Evolutionary conservation across 768 basidiomycete species (phyloP), one percentile per base, ranked within the genome.

Genomic region (Hygrocybe coccinea): DNA sequence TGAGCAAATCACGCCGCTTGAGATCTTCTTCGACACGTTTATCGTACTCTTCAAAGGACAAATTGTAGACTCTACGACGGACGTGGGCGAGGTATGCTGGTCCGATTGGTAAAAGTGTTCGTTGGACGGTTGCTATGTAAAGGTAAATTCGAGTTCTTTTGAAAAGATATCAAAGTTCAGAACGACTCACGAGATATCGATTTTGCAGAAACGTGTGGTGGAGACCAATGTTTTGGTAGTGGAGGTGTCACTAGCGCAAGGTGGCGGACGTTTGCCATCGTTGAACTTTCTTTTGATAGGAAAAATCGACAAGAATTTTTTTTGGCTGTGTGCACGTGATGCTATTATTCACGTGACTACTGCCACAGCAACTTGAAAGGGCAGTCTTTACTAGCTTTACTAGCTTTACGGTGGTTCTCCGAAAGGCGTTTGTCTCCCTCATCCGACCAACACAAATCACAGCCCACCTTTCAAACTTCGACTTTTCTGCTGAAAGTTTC

Each of bases 11-110:
- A 34, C 79, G 70, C 35, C 78, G 80, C 63, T 76, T 75, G 35
- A 71, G 75, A 56, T 82, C 78, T 58, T 81, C 76, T 62, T 78
- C 76, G 21, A 34, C 52, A 65, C 81, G 78, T 63, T 79, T 79
- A 74, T 97, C 94, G 62, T 94, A 81, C 52, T 91, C 84, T 49
- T 85, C 85, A 67, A 97, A 95, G 1, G 91, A 82, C 59, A 90
- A 79, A 52, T 85, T 79, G 62, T 94, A 79, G 61, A 90, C 76
- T 14, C 89, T 69, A 1, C 85, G 76, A 43, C 95, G 81, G 51
- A 91, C 84, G 59, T 94, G 85, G 38, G 84, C 85, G 54, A 94
- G 80, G 72, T 89, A 97, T 2, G 92, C 91, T 21, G 87, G 83
- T 25, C 97, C 97, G 29, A 87, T 90, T 22, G 94, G 89, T 51